Conservation (phyloP, 257 asterid species). For the Jacaranda copaia region DNA sequence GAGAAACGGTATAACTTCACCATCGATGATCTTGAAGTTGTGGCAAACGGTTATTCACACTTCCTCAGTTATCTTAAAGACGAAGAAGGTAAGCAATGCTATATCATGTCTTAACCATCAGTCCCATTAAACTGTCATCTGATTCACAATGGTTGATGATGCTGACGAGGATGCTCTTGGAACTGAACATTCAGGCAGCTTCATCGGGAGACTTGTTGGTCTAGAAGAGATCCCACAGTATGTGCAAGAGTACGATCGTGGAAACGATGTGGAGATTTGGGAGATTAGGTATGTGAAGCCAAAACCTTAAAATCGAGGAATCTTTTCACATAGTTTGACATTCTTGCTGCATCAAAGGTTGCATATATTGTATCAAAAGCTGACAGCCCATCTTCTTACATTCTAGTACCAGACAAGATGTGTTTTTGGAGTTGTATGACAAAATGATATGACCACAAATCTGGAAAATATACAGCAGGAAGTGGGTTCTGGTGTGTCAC, state of each 20-base stretch:
- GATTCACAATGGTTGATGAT: conserved; percentile 26
- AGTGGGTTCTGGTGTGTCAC: conserved; percentile 34
- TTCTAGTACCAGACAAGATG: neutral
- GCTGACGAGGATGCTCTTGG: conserved; percentile 50
- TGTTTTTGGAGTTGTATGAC: neutral
- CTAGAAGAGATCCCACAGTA: conserved; percentile 73
- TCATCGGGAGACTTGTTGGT: conserved; percentile 61
- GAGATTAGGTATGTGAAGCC: conserved; percentile 54
- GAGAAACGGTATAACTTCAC: conserved; percentile 95
- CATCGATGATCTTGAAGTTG: conserved; percentile 80
- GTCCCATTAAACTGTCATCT: neutral
- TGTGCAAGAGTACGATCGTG: conserved; percentile 71
- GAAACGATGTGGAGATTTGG: conserved; percentile 87
- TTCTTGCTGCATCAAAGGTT: neutral
- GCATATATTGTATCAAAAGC: conserved; percentile 11
- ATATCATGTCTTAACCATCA: neutral
- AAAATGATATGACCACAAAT: conserved; percentile 27
- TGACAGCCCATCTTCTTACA: neutral
- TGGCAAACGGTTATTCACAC: conserved; percentile 88
- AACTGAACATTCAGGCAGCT: conserved; percentile 38
- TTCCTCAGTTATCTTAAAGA: conserved; percentile 63
- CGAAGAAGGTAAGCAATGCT: conserved; percentile 50
- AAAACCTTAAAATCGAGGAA: conserved; percentile 23
- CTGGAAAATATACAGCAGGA: conserved; percentile 22
- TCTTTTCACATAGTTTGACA: conserved; percentile 8